Evolutionary conservation across 2,329 filamentous ascomycete genomes (phyloP), one percentile per base, ranked within the genome.

Genomic region (Neofusicoccum sp.): DNA sequence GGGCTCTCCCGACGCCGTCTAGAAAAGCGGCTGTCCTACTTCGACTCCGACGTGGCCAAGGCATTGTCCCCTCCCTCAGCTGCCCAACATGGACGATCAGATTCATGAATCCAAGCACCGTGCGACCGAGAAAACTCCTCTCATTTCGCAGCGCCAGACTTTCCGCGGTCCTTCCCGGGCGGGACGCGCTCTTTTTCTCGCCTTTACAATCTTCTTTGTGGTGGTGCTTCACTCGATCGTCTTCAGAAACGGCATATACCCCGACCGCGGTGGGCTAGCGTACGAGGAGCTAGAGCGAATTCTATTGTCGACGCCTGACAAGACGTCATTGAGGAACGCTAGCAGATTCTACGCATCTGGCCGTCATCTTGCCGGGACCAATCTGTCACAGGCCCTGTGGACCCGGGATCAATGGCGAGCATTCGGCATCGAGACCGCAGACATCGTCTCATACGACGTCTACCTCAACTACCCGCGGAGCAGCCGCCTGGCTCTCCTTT

Each of bases 251-350:
- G 49, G 49, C 60, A 61, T 69, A 29, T 62, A 67, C 48, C 76
- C 78, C 22, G 68, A 72, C 36, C 76, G 74, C 43, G 71, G 78
- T 11, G 83, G 84, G 14, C 69, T 88, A 48, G 76, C 76, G 31
- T 87, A 83, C 66, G 74, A 81, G n/a, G 79, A 85, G 43, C 78
- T 89, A 48, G 80, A 84, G 68, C 73, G 81, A 22, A 80, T 87
- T 44, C 74, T 89, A 31, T 74, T 80, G 4, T 76, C 78, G 12
- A 87, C 84, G 1, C 86, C 86, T 0, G 22, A 22, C 22, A 22
- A 22, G 79, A 81, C 45, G 79, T 81, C 41, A 77, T 79, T 12
- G 84, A 84, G 65, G 79, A 78, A 37, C 72, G 77, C 65, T 75
- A 80, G 66, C 83, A 79, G 79, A 82, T 83, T 83, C 70, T 83